phyloP scores from a whole-genome alignment of 1,284 basidiomycete species.

The Mycocalia duriaeana region DNA sequence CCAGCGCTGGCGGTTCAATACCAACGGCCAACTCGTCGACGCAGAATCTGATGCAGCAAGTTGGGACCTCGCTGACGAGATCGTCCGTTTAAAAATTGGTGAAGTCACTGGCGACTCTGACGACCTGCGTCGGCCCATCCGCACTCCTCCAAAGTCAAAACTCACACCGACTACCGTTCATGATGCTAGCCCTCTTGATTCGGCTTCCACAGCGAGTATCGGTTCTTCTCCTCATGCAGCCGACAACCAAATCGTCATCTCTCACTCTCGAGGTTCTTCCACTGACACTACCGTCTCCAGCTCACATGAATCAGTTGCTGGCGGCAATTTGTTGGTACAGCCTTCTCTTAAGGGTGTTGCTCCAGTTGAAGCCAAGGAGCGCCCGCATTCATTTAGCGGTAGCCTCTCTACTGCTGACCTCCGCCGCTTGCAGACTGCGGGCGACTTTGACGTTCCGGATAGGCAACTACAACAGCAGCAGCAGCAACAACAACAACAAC shows the following conservation, averaged over 20 bases:
- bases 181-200: slow-evolving; percentile 67
- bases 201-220: slow-evolving; percentile 62
- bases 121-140: slow-evolving; percentile 47
- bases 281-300: slow-evolving; percentile 62
- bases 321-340: slow-evolving; percentile 52
- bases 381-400: slow-evolving; percentile 76
- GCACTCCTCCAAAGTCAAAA: slow-evolving; percentile 62
- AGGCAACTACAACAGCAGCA: slow-evolving; percentile 31
- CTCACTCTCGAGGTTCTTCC: slow-evolving; percentile 74
- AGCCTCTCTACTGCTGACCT: slow-evolving; percentile 67
- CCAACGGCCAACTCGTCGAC: slow-evolving; percentile 59
- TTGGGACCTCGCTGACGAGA: slow-evolving; percentile 70
- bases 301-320: slow-evolving; percentile 50
- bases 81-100: slow-evolving; percentile 64
- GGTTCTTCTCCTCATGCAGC: slow-evolving; percentile 67
- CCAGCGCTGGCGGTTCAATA: slow-evolving; percentile 60
- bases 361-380: slow-evolving; percentile 57
- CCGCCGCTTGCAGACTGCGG: slow-evolving; percentile 65
- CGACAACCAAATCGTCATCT: slow-evolving; percentile 56
- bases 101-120: slow-evolving; percentile 46
- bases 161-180: slow-evolving; percentile 42
- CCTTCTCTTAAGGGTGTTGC: slow-evolving; percentile 47
- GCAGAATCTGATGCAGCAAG: slow-evolving; percentile 46
- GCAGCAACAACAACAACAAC: slow-evolving; percentile 33
- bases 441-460: slow-evolving; percentile 39